phyloP scores from a whole-genome alignment of 164 flowering plant genomes.

The Paratinospora sagittata region DNA sequence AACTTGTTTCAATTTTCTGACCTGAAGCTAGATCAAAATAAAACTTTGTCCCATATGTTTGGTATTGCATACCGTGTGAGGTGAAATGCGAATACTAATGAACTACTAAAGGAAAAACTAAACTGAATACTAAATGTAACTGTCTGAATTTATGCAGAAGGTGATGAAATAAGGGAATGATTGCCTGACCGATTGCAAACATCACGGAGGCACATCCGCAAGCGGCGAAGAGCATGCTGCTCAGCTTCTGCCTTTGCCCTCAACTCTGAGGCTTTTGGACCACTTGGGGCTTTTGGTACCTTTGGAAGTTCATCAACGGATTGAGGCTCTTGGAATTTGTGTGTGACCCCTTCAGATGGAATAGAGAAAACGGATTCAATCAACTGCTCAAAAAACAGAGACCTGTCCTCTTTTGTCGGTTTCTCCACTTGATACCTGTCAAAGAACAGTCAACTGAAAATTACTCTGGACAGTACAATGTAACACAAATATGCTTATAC shows the following conservation, averaged over 20 bases:
- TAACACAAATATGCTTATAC: neutral
- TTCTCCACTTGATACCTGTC: conserved; percentile 60
- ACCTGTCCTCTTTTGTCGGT: conserved; percentile 66
- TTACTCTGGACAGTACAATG: too few species aligned
- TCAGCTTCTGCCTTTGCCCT: conserved; percentile 94
- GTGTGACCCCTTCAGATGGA: conserved; percentile 32
- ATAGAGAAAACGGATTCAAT: conserved; percentile 77
- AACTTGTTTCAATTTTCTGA: too few species aligned
- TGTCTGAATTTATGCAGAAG: neutral
- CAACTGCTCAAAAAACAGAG: conserved; percentile 64
- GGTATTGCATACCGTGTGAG: too few species aligned
- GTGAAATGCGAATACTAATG: too few species aligned
- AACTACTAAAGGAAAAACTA: too few species aligned
- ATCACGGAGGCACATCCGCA: conserved; percentile 98
- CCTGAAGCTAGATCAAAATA: too few species aligned
- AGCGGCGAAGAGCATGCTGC: conserved; percentile 94
- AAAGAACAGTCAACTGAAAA: neutral
- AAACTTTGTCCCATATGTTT: too few species aligned
- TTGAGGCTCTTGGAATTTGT: conserved; percentile 32
- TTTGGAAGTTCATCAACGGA: conserved; percentile 77
- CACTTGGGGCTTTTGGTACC: conserved; percentile 73
- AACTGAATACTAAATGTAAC: neutral
- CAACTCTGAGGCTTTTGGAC: conserved; percentile 85
- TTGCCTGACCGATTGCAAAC: conserved; percentile 80
- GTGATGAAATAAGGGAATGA: neutral